These are phyloP conservation scores for Adenanthera pavonina DNA, from an alignment of 306 rosid species.

Conservation along the genomic window DNA sequence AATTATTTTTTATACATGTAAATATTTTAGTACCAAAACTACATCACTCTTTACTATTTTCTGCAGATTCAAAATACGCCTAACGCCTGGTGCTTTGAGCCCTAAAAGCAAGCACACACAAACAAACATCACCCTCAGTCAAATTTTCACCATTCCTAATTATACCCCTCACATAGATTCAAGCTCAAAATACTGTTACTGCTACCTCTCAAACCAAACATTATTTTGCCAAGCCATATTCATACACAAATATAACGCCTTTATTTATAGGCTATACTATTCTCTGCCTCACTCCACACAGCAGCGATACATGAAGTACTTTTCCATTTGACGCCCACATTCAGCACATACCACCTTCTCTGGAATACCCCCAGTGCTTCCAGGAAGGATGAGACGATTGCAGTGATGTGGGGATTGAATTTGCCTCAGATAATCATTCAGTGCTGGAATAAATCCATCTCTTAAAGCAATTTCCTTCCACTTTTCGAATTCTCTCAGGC, in stretches of 20 bases:
- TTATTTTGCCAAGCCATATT: background rate
- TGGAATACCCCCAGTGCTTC: conserved; percentile 37
- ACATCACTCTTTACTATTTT: background rate
- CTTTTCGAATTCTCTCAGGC: background rate
- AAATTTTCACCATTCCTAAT: background rate
- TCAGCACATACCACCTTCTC: conserved; percentile 41
- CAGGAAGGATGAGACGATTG: conserved; percentile 39
- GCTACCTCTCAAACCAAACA: background rate
- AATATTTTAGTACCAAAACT: background rate
- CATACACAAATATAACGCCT: too few relatives aligned
- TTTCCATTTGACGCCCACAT: conserved; percentile 41
- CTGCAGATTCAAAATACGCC: background rate
- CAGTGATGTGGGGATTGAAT: conserved; percentile 37
- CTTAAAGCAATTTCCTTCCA: background rate
- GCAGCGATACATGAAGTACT: conserved; percentile 41
- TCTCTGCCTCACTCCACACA: conserved; percentile 29
- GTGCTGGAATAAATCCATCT: conserved; percentile 21
- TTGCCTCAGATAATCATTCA: conserved; percentile 1
- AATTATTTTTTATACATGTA: background rate
- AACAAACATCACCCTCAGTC: background rate
- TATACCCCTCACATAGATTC: background rate
- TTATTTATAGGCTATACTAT: background rate
- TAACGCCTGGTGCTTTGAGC: background rate
- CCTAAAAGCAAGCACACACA: background rate
- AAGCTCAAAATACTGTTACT: background rate